Base-by-base conservation (phyloP, 768 basidiomycete species). In the Postia placenta region DNA sequence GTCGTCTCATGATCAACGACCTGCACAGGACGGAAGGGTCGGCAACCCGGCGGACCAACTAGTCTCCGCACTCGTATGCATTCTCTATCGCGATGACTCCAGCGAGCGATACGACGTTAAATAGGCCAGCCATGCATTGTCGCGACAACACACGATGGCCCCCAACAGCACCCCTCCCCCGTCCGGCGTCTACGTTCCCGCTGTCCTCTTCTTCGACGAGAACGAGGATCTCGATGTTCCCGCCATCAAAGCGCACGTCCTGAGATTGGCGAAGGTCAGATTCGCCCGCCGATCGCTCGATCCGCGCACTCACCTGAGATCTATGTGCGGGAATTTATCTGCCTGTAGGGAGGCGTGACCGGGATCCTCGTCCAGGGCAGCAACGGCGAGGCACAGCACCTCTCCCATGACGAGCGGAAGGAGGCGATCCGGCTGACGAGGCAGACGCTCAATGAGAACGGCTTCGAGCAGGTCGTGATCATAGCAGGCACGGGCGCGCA, bases 401-500 rank as follows among this genome's bases (percentile, higher is more conserved):
- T 88, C 51, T 83, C 85, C 2, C 81, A 82, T 50, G 79, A 82
- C 0, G 87, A 89, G 60, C 77, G 86, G 47, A 81, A 78, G 53
- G 62, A 69, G 15, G 74, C 79, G 9, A 87, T 91, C 56, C 60
- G 66, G 17, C 62, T 85, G 35, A 85, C 87, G 1, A 75, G 89
- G 20, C 64, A 80, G 46, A 88, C 86, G 1, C 74, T 93, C 11
- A 80, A 92, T 61, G 72, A 77, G 46, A 80, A 83, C 52, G 85
- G 86, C 2, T 87, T 85, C 64, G 63, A 75, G 42, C 68, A 84
- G 35, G 75, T 81, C 35, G 65, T 85, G 12, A 74, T 93, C 37
- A 80, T 92, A 51, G 91, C 86, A 4, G 92, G 92, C 1, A 91
- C 89, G 4, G 92, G 92, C 1, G 85, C 84, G 1, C 86, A 82